Conservation (phyloP, 176 grass and related monocot species). For the Oryza meridionalis region DNA sequence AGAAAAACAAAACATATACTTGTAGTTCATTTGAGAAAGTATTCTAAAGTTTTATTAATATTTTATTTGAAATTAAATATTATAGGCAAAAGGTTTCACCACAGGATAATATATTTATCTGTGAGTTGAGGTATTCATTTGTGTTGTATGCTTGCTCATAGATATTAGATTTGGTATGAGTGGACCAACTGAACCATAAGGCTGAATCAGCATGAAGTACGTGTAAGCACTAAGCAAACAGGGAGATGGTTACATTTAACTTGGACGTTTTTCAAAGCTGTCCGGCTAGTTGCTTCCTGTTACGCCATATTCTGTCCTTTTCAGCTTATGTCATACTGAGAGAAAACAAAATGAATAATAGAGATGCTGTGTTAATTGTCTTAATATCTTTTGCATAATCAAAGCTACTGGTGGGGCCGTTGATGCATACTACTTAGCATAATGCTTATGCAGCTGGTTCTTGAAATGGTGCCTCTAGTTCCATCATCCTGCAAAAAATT, state of each 20-base stretch:
- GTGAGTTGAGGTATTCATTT: slow-evolving; percentile 25
- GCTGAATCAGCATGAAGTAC: slow-evolving; percentile 3
- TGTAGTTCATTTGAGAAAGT: slow-evolving; percentile 1
- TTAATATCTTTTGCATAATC: background rate
- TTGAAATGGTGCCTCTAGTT: background rate
- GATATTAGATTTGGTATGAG: slow-evolving; percentile 14
- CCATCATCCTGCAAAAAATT: background rate
- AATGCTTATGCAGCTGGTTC: slow-evolving; percentile 19
- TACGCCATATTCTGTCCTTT: slow-evolving; percentile 15
- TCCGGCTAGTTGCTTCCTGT: slow-evolving; percentile 18
- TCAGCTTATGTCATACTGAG: slow-evolving; percentile 19
- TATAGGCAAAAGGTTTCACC: slow-evolving; percentile 8
- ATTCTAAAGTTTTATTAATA: background rate
- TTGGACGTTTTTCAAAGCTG: slow-evolving; percentile 23
- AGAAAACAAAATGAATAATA: slow-evolving; percentile 11
- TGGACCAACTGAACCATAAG: slow-evolving; percentile 34
- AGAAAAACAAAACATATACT: background rate
- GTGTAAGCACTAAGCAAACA: slow-evolving; percentile 7
- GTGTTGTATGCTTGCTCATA: background rate
- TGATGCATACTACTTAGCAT: slow-evolving; percentile 28
- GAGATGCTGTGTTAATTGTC: background rate
- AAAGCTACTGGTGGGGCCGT: background rate
- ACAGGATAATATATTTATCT: slow-evolving; percentile 23
- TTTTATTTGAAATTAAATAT: slow-evolving; percentile 22
- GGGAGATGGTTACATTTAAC: slow-evolving; percentile 21